Evolutionary conservation across 441 rosid genomes (phyloP).

Genomic region (Bocquillonia castaneifolia): DNA sequence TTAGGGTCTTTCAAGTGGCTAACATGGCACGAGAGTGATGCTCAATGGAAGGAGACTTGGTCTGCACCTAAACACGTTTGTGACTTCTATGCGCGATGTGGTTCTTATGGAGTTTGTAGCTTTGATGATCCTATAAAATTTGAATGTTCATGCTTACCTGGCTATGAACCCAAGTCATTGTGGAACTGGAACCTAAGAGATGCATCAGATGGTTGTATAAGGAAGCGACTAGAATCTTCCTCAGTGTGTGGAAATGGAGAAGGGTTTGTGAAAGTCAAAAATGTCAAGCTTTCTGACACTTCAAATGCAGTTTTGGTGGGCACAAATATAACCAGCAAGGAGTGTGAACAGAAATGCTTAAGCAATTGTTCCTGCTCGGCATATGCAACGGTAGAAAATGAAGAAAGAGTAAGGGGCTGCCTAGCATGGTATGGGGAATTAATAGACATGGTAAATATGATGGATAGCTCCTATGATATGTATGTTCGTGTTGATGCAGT

Average conservation of each 20-base stretch:
- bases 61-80: conserved; percentile 20
- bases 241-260: conserved; percentile 24
- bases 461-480: conserved; percentile 12
- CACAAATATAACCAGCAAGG: conserved; percentile 3
- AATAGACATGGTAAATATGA: conserved; percentile 9
- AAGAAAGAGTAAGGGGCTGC: conserved; percentile 23
- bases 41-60: conserved; percentile 23
- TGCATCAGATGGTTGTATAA: conserved; percentile 33
- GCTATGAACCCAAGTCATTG: conserved; percentile 23
- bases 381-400: conserved; percentile 4
- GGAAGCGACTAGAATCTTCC: conserved; percentile 8
- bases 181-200: conserved; percentile 22
- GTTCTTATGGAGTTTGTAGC: conserved; percentile 27
- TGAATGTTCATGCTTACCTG: conserved; percentile 32
- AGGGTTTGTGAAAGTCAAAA: conserved; percentile 27
- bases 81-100: conserved; percentile 30
- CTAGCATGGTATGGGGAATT: conserved; percentile 29
- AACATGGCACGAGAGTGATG: conserved; percentile 19
- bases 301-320: conserved; percentile 10
- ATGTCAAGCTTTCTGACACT: conserved; percentile 29
- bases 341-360: conserved; percentile 28
- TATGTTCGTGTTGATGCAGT: conserved; percentile 25
- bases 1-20: neutral
- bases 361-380: conserved; percentile 32
- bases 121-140: neutral